A percentile compares a stretch with the other conserved stretches of the same genome.
phyloP scores from a whole-genome alignment of 192 early-diverging fungal species.

The Backusella psychrophila region DNA sequence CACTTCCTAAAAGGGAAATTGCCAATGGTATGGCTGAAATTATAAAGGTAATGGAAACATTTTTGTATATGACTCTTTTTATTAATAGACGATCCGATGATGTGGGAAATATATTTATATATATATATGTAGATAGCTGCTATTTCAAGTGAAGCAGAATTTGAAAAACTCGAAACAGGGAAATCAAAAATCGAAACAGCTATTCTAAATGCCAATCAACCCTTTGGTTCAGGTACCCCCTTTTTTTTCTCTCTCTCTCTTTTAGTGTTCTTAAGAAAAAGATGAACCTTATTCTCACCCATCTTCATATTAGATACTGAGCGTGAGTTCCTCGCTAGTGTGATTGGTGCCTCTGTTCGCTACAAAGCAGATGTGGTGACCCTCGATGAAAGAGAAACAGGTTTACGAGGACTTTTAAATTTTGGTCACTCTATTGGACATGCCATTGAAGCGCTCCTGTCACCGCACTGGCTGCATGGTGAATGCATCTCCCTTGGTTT shows the following conservation, averaged over 20 bases:
- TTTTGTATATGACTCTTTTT: background rate
- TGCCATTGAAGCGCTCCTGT: conserved; percentile 88
- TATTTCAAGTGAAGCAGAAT: conserved; percentile 84
- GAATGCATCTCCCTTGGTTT: conserved; percentile 95
- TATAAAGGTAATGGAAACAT: conserved; percentile 50
- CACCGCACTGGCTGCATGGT: conserved; percentile 87
- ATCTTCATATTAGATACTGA: conserved; percentile 17
- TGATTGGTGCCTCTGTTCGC: conserved; percentile 80
- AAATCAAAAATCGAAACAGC: conserved; percentile 73
- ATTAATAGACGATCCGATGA: no score
- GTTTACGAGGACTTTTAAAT: conserved; percentile 91
- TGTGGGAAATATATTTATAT: no score
- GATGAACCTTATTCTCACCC: conserved; percentile 26
- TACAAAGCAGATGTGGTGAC: conserved; percentile 96
- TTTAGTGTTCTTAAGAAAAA: background rate
- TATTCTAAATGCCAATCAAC: conserved; percentile 42
- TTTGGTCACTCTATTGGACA: conserved; percentile 97
- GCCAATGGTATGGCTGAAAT: conserved; percentile 95
- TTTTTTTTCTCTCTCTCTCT: background rate
- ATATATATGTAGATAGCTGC: conserved; percentile 70
- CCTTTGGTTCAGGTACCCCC: background rate
- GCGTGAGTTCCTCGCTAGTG: conserved; percentile 57
- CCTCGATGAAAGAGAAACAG: conserved; percentile 89
- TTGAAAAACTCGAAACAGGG: conserved; percentile 79
- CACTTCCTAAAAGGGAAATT: conserved; percentile 88